Conservation (phyloP, 2,329 filamentous ascomycete species). For the Colletotrichum kahawae region DNA sequence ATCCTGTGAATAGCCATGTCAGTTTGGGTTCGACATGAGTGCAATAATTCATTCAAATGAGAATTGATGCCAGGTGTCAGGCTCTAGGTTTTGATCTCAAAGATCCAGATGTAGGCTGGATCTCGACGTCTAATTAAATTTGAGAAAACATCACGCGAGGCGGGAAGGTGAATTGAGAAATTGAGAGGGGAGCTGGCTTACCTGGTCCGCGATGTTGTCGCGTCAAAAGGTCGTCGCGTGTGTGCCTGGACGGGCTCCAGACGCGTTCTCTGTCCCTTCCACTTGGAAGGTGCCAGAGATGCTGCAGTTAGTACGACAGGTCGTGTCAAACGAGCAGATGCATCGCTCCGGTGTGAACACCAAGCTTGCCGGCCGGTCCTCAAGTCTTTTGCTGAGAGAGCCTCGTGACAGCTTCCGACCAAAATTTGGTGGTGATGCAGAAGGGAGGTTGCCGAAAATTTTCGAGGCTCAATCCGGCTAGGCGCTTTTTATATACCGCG, state of each 20-base stretch:
- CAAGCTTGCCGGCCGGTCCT: not conserved
- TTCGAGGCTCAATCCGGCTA: not conserved
- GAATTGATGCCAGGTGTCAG: not conserved
- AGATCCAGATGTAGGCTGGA: not conserved
- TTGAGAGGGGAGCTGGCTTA: not conserved
- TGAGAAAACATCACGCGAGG: not conserved
- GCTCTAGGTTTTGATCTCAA: not conserved
- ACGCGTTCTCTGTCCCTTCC: not conserved
- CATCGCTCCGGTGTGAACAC: accelerated
- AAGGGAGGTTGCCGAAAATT: not conserved
- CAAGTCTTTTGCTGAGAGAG: not conserved
- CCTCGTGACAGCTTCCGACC: not conserved
- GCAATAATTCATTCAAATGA: not conserved
- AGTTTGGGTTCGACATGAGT: not conserved
- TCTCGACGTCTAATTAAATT: not conserved
- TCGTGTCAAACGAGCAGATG: not conserved
- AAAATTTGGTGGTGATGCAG: not conserved
- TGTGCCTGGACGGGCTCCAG: not conserved
- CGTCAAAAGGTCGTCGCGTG: not conserved
- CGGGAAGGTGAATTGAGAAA: not conserved
- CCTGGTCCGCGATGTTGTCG: not conserved
- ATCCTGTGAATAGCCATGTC: not conserved
- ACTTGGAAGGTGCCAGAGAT: not conserved
- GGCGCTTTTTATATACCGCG: not conserved
- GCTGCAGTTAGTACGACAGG: not conserved